Percentiles rank a stretch among this genome's conserved stretches.
phyloP scores from a whole-genome alignment of 306 rosid genomes.

The Parietaria judaica region DNA sequence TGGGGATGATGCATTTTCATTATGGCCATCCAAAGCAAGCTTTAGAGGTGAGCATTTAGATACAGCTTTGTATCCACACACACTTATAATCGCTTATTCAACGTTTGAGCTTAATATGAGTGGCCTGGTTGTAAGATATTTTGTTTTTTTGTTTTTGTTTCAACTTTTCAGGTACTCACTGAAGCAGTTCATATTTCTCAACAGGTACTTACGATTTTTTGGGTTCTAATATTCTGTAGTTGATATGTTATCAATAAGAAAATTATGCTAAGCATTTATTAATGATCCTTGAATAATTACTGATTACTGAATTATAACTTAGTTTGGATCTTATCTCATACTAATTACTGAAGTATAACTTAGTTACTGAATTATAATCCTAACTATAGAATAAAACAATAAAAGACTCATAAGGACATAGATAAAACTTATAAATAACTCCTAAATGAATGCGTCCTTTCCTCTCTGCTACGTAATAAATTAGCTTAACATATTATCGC shows the following conservation, averaged over 20 bases:
- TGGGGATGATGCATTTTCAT: conserved; percentile 97
- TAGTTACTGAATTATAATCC: too few relatives aligned
- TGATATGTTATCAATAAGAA: too few relatives aligned
- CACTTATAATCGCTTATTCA: conserved; percentile 2
- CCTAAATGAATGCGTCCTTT: too few relatives aligned
- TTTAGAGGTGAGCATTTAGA: conserved; percentile 53
- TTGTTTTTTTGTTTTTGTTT: conserved; percentile 13
- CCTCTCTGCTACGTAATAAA: too few relatives aligned
- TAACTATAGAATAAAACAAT: too few relatives aligned
- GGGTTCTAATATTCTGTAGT: not conserved
- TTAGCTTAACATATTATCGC: not conserved
- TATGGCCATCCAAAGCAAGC: conserved; percentile 94
- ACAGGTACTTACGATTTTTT: conserved; percentile 48
- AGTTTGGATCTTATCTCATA: too few relatives aligned
- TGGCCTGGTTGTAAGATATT: conserved; percentile 10
- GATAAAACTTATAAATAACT: too few relatives aligned
- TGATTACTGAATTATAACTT: too few relatives aligned
- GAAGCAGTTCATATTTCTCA: conserved; percentile 93
- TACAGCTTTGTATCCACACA: conserved; percentile 5
- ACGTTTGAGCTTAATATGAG: conserved; percentile 8
- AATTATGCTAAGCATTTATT: too few relatives aligned
- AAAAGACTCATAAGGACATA: too few relatives aligned
- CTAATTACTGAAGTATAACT: too few relatives aligned
- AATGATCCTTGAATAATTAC: too few relatives aligned
- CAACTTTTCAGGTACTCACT: conserved; percentile 62